Percentiles rank a stretch among this genome's conserved stretches.
phyloP scores from a whole-genome alignment of 2,329 filamentous ascomycete genomes.

The Metarhizium rileyi region DNA sequence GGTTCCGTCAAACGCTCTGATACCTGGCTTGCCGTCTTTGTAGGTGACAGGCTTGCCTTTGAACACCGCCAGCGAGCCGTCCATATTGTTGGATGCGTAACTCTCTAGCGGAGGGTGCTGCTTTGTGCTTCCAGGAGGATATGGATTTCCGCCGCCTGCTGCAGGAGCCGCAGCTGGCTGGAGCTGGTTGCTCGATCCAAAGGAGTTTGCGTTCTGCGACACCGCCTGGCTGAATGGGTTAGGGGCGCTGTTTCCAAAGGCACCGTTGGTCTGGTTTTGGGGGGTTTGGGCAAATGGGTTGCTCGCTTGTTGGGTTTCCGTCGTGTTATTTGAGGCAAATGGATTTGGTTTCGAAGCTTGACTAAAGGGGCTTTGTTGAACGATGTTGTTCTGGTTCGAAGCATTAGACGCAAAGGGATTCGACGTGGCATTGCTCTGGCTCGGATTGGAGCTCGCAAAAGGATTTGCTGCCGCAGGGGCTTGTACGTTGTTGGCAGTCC shows the following conservation, averaged over 20 bases:
- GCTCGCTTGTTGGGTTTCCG: conserved; percentile 9
- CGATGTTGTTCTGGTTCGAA: neutral
- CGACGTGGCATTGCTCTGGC: neutral
- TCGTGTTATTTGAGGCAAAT: conserved; percentile 15
- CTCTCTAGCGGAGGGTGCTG: conserved; percentile 34
- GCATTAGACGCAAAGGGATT: conserved; percentile 19
- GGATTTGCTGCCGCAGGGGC: conserved; percentile 16
- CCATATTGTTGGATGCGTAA: conserved; percentile 33
- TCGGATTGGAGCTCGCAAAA: conserved; percentile 12
- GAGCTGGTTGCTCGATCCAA: conserved; percentile 12
- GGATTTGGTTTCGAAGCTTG: conserved; percentile 13
- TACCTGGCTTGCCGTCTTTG: conserved; percentile 37
- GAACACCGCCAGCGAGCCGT: conserved; percentile 44
- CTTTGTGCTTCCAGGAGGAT: conserved; percentile 32
- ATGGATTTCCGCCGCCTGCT: conserved; percentile 23
- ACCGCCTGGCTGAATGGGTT: conserved; percentile 16
- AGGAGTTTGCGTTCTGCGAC: conserved; percentile 15
- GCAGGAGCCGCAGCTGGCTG: conserved; percentile 7
- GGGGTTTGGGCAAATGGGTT: conserved; percentile 15
- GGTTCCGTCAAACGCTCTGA: conserved; percentile 40
- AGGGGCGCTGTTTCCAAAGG: conserved; percentile 13
- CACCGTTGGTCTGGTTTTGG: conserved; percentile 6
- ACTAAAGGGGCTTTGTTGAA: conserved; percentile 10
- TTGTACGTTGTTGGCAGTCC: conserved; percentile 9
- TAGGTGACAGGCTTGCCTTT: conserved; percentile 56